Evolutionary conservation across 768 basidiomycete genomes (phyloP), one percentile per base, ranked within the genome.

Genomic region (Asterophora lycoperdoides): DNA sequence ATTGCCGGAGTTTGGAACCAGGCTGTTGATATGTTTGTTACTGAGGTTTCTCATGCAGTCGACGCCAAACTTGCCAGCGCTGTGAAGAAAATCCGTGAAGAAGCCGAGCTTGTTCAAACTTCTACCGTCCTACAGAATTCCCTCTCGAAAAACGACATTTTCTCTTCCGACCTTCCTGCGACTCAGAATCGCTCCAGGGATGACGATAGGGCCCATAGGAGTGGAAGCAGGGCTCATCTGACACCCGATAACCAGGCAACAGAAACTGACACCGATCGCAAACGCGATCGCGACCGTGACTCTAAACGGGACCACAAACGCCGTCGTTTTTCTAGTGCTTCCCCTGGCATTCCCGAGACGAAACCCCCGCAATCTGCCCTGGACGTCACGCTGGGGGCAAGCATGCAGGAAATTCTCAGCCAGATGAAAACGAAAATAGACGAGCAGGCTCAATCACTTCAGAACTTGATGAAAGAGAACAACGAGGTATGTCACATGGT

Each of bases 401-500:
- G 40, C 26, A 50, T 59, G 32, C 53, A 54, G 18, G 48, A 66
- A 19, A 64, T 72, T 52, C 67, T 80, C 26, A 66, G 61, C 44
- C 66, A 71, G 50, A 71, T 80, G 73, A 76, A 73, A 59, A 55
- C 60, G 53, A 71, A 77, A 58, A 73, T 80, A 55, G 72, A 78
- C 42, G 64, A 72, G 58, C 78, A 80, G 59, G 68, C 71, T 6
- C 60, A 65, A 40, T 68, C 71, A 14, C 66, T 80, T 8, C 67
- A 75, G 41, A 49, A 59, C 44, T 54, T 80, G 26, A 60, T 65
- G 11, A 72, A 71, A 53, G 78, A 80, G 55, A 79, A 80, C 51
- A 63, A 64, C 38, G 70, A 73, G 69, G 78, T 76, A 54, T 49
- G 60, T 14, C 9, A 26, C 46, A 17, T 1, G 44, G 14, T 35